phyloP scores from a whole-genome alignment of 2,329 filamentous ascomycete species.

The Sclerotinia nivalis region DNA sequence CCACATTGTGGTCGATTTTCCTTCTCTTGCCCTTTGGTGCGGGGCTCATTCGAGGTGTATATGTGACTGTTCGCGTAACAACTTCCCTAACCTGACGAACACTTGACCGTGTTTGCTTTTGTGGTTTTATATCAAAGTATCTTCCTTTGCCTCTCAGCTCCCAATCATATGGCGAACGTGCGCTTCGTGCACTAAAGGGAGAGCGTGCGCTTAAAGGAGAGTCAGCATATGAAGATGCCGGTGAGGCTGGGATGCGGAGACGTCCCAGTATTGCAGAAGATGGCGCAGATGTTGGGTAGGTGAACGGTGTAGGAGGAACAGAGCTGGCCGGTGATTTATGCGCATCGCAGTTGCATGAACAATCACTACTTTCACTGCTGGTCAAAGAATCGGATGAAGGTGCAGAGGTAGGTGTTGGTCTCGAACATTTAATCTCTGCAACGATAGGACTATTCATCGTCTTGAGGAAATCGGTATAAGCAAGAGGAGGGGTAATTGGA shows the following conservation, averaged over 20 bases:
- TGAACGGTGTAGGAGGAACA: conserved; percentile 57
- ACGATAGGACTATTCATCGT: conserved; percentile 56
- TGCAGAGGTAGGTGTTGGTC: conserved; percentile 49
- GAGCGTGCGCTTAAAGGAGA: conserved; percentile 62
- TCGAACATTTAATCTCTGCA: conserved; percentile 45
- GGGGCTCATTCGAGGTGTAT: conserved; percentile 82
- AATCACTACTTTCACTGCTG: conserved; percentile 51
- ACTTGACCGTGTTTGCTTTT: conserved; percentile 60
- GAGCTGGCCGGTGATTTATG: conserved; percentile 57
- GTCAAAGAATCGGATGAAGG: conserved; percentile 43
- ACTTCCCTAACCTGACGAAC: conserved; percentile 80
- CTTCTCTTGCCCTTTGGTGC: conserved; percentile 91
- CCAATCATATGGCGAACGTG: conserved; percentile 77
- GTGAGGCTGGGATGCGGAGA: conserved; percentile 77
- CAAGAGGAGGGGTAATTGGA: conserved; percentile 84
- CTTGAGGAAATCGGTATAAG: conserved; percentile 92
- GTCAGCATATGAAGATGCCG: conserved; percentile 64
- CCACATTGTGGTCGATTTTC: conserved; percentile 53
- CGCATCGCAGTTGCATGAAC: conserved; percentile 57
- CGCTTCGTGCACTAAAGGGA: conserved; percentile 67
- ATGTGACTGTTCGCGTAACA: conserved; percentile 91
- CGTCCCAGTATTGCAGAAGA: conserved; percentile 58
- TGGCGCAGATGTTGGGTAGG: conserved; percentile 59
- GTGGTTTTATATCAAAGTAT: conserved; percentile 58
- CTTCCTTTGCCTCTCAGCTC: conserved; percentile 67